Evolutionary conservation across 805 yeast species (phyloP), one percentile per base, ranked within the genome.

Genomic region (Yamadazyma laniorum): DNA sequence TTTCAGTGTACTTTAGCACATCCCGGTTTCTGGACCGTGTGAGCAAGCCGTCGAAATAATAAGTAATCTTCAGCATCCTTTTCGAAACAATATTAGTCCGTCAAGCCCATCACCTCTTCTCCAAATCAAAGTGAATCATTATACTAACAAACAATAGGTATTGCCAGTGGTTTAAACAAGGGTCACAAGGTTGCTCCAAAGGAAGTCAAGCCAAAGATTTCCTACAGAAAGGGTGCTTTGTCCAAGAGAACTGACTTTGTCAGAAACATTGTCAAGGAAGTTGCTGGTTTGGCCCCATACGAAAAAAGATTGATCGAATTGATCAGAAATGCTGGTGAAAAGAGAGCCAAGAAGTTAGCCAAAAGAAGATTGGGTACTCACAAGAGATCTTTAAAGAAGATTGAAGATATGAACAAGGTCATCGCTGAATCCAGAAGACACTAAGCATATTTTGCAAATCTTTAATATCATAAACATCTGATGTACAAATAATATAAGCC

Each of bases 311-410:
- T 93, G 72, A 85, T 95, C 67, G 99, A 93, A 80, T 82, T 93
- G 78, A 82, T 93, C 85, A 93, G 99, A 84, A 93, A 95, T 80
- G 90, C 96, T 72, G 96, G 96, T 83, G 99, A 93, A 80, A 93
- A 93, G 95, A 93, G 98, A 82, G 99, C 99, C 60, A 87, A 93
- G 88, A 93, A 93, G 89, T 89, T 93, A 70, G 97, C 98, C 58
- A 93, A 93, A 93, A 93, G 87, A 95, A 91, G 93, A 87, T 87
- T 93, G 70, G 99, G 99, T 79, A 88, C 99, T 64, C 95, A 91
- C 85, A 83, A 82, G 80, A 95, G 99, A 82, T 97, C 98, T 65
- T 87, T 88, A 86, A 93, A 88, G 73, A 93, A 93, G 90, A 95
- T 93, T 71, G 99, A 93, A 79, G 96, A 90, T 77, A 85, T 95